phyloP scores from a whole-genome alignment of 2,329 filamentous ascomycete genomes.

The Cercospora sp. region DNA sequence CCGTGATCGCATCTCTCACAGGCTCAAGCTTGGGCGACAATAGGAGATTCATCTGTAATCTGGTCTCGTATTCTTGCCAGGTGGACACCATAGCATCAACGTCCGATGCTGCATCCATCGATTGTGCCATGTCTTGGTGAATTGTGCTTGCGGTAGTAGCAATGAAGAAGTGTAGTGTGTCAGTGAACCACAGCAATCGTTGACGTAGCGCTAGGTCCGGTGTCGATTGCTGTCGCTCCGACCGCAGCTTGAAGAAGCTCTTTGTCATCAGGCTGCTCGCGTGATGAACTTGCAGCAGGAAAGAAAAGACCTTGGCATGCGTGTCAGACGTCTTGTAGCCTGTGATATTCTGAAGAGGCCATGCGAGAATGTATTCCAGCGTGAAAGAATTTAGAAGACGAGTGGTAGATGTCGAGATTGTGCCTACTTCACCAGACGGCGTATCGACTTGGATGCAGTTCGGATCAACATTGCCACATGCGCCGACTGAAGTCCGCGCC shows the following conservation, averaged over 20 bases:
- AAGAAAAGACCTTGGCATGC: conserved; percentile 72
- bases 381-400: conserved; percentile 21
- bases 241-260: conserved; percentile 40
- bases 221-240: conserved; percentile 1
- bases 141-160: conserved; percentile 67
- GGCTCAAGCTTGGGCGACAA: conserved; percentile 67
- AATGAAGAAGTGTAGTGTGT: conserved; percentile 72
- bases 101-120: conserved; percentile 64
- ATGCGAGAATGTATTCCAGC: conserved; percentile 45
- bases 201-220: conserved; percentile 60
- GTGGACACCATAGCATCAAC: conserved; percentile 77
- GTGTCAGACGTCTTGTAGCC: conserved; percentile 61
- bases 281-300: conserved; percentile 75
- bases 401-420: conserved; percentile 8
- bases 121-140: conserved; percentile 56
- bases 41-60: conserved; percentile 67
- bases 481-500: conserved; percentile 68
- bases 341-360: conserved; percentile 70
- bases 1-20: conserved; percentile 71
- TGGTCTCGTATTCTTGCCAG: conserved; percentile 64
- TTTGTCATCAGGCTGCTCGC: conserved; percentile 67
- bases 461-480: conserved; percentile 54
- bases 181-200: conserved; percentile 70
- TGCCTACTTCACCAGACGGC: conserved; percentile 49
- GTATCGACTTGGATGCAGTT: conserved; percentile 64